Evolutionary conservation across 2,329 filamentous ascomycete genomes (phyloP).

Genomic region (Didymella glomerata): DNA sequence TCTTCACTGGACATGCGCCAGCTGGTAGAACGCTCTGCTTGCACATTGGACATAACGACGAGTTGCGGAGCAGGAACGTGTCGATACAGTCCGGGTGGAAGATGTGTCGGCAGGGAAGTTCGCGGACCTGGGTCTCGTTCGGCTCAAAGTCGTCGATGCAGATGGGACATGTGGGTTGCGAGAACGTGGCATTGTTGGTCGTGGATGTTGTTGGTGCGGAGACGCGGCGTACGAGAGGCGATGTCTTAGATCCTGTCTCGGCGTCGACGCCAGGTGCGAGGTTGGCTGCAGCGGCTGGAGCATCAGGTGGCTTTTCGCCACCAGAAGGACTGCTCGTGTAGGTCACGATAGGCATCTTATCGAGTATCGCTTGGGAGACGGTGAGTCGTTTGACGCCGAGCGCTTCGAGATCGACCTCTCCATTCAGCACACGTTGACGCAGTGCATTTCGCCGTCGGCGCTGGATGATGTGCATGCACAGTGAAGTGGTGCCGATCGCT

Average conservation of each 20-base stretch:
- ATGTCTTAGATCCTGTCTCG: constrained; percentile 28
- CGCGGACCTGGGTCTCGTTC: constrained; percentile 75
- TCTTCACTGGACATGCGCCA: constrained; percentile 61
- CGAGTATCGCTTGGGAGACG: constrained; percentile 75
- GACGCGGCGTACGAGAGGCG: constrained; percentile 25
- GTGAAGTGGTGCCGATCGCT: constrained; percentile 72
- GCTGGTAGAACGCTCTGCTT: constrained; percentile 81
- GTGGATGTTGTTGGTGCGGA: constrained; percentile 34
- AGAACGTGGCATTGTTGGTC: constrained; percentile 37
- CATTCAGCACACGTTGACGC: constrained; percentile 73
- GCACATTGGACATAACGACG: constrained; percentile 89
- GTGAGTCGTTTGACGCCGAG: constrained; percentile 84
- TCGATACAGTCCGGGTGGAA: constrained; percentile 95
- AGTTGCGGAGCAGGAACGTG: constrained; percentile 77
- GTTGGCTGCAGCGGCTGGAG: constrained; percentile 21
- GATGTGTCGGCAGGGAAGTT: constrained; percentile 89
- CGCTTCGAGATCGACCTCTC: constrained; percentile 85
- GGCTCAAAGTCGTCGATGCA: constrained; percentile 83
- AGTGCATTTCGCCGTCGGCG: constrained; percentile 73
- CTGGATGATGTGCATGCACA: constrained; percentile 80
- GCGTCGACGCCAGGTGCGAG: constrained; percentile 25
- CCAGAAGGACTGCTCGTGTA: constrained; percentile 60
- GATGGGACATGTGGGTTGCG: constrained; percentile 87
- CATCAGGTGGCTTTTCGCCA: constrained; percentile 30
- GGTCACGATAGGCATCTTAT: constrained; percentile 78